phyloP scores from a whole-genome alignment of 2,329 filamentous ascomycete genomes.

The Fusarium chuoi region DNA sequence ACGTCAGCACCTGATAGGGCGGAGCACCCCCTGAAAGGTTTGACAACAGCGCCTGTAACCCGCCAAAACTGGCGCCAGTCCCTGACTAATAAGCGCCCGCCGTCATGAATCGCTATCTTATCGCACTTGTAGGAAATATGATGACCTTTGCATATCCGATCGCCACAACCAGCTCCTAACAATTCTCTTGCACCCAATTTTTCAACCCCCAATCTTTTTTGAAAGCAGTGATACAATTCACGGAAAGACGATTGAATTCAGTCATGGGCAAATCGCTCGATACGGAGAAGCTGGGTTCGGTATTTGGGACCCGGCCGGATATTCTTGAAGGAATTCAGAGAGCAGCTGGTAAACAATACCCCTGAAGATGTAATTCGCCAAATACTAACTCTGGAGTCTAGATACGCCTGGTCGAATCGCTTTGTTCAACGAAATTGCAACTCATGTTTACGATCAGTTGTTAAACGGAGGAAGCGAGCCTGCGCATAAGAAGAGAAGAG shows the following conservation, averaged over 20 bases:
- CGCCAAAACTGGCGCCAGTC: slow-evolving; percentile 18
- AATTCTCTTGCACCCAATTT: slow-evolving; percentile 13
- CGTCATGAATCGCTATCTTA: slow-evolving; percentile 42
- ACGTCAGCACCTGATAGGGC: slow-evolving; percentile 33
- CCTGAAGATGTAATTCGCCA: slow-evolving; percentile 20
- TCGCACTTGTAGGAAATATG: slow-evolving; percentile 38
- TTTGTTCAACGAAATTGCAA: slow-evolving; percentile 67
- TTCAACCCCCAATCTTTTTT: slow-evolving; percentile 6
- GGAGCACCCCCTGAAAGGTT: slow-evolving; percentile 14
- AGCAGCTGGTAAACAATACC: slow-evolving; percentile 59
- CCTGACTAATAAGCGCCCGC: slow-evolving; percentile 40
- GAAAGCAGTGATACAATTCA: slow-evolving; percentile 30
- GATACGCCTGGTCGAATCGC: slow-evolving; percentile 61
- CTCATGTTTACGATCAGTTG: slow-evolving; percentile 60
- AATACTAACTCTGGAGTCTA: slow-evolving; percentile 42
- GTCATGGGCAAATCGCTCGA: slow-evolving; percentile 60
- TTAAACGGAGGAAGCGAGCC: slow-evolving; percentile 54
- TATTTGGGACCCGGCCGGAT: slow-evolving; percentile 67
- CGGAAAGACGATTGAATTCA: slow-evolving; percentile 16
- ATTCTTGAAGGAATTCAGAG: slow-evolving; percentile 64
- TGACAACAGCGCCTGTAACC: slow-evolving; percentile 20
- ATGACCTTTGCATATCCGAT: slow-evolving; percentile 35
- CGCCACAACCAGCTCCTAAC: slow-evolving; percentile 29
- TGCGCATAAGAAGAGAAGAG: slow-evolving; percentile 62
- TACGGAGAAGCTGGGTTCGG: slow-evolving; percentile 58